These are phyloP conservation scores for Musa beccarii DNA, from an alignment of 176 grass and related monocot species.

Conservation along the genomic window DNA sequence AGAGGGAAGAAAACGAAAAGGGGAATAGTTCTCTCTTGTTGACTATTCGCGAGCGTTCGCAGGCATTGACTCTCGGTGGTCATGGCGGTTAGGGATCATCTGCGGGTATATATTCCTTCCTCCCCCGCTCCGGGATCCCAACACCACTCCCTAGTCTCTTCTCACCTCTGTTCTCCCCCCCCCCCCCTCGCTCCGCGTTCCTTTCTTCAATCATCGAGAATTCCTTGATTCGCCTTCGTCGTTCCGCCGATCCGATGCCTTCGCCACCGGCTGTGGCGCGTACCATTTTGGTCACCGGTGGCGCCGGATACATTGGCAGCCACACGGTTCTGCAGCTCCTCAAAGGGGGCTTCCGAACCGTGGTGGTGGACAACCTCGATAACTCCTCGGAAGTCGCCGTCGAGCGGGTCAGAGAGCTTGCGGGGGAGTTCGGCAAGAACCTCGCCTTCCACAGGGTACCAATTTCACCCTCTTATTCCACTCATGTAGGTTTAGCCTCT, in stretches of 20 bases:
- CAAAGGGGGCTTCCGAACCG: constrained; percentile 53
- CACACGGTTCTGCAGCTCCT: constrained; percentile 91
- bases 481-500: no score
- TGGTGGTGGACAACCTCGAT: constrained; percentile 89
- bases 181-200: background rate
- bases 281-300: constrained; percentile 80
- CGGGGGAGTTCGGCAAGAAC: constrained; percentile 43
- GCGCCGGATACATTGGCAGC: constrained; percentile 98
- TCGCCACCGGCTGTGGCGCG: constrained; percentile 19
- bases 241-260: background rate
- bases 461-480: background rate
- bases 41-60: background rate
- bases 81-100: constrained; percentile 7
- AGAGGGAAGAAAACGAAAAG: background rate
- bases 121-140: background rate
- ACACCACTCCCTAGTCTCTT: background rate
- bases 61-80: background rate
- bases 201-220: background rate
- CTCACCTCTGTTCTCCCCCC: background rate
- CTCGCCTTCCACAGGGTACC: constrained; percentile 66
- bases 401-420: constrained; percentile 51
- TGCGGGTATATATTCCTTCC: constrained; percentile 4
- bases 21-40: background rate
- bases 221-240: background rate
- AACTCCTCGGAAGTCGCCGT: constrained; percentile 71